phyloP scores from a whole-genome alignment of 1,284 basidiomycete genomes.

The Gymnopus androsaceus region DNA sequence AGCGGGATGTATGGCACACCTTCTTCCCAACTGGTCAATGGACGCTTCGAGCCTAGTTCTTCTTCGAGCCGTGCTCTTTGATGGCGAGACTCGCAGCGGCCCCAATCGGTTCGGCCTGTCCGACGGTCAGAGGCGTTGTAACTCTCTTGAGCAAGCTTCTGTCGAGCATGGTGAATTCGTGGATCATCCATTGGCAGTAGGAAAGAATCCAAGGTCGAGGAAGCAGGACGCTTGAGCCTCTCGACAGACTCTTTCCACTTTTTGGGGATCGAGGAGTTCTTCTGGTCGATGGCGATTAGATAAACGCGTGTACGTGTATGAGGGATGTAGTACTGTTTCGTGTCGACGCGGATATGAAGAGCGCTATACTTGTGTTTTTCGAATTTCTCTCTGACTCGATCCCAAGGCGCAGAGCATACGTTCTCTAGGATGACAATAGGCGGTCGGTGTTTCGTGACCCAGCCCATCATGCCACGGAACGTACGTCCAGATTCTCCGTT shows the following conservation, averaged over 20 bases:
- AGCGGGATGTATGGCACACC: constrained; percentile 43
- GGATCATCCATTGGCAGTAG: constrained; percentile 89
- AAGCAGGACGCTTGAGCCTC: constrained; percentile 80
- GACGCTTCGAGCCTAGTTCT: constrained; percentile 78
- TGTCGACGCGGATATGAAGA: constrained; percentile 75
- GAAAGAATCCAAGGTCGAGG: constrained; percentile 89
- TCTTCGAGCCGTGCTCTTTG: constrained; percentile 87
- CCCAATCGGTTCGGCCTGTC: constrained; percentile 85
- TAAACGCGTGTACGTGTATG: constrained; percentile 92
- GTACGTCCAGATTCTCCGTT: constrained; percentile 91
- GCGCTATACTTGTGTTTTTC: constrained; percentile 80
- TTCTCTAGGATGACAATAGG: constrained; percentile 93
- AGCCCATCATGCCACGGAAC: constrained; percentile 90
- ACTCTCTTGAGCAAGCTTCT: constrained; percentile 76
- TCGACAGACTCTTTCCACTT: constrained; percentile 67
- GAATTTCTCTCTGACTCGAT: constrained; percentile 75
- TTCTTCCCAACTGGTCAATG: constrained; percentile 93
- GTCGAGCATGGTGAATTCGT: constrained; percentile 85
- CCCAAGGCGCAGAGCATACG: constrained; percentile 91
- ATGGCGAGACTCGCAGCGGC: constrained; percentile 89
- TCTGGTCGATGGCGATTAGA: constrained; percentile 75
- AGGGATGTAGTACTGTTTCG: constrained; percentile 93
- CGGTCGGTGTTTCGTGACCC: constrained; percentile 87
- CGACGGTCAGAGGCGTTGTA: constrained; percentile 60
- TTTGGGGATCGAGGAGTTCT: constrained; percentile 58